These are phyloP conservation scores for Yamadazyma dendronema DNA, from an alignment of 1,139 yeast genomes.

Conservation along the genomic window DNA sequence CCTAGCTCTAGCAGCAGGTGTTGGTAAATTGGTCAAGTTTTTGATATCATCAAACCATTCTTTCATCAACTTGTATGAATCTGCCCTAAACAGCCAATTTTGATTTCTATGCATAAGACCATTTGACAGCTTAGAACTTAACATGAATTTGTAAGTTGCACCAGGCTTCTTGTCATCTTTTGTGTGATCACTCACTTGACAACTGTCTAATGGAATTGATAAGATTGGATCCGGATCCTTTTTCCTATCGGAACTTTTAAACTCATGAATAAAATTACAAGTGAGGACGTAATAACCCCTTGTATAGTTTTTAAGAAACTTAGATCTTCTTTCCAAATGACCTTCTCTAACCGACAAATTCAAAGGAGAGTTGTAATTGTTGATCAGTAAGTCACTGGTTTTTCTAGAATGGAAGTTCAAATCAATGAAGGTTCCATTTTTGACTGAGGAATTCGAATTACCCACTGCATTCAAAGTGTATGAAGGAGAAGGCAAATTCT, in stretches of 20 bases:
- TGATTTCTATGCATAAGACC: slow-evolving; percentile 74
- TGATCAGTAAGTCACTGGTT: slow-evolving; percentile 59
- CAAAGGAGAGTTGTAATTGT: slow-evolving; percentile 67
- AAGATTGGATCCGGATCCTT: slow-evolving; percentile 84
- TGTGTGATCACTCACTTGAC: slow-evolving; percentile 79
- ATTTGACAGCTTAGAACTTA: slow-evolving; percentile 67
- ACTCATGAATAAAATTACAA: slow-evolving; percentile 85
- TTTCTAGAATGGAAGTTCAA: slow-evolving; percentile 70
- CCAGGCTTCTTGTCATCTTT: slow-evolving; percentile 62
- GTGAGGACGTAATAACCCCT: slow-evolving; percentile 91
- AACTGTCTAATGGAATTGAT: slow-evolving; percentile 80
- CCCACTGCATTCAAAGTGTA: slow-evolving; percentile 32
- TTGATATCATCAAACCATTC: slow-evolving; percentile 82
- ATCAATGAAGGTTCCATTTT: slow-evolving; percentile 66
- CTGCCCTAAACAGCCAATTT: slow-evolving; percentile 90
- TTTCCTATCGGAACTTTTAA: slow-evolving; percentile 78
- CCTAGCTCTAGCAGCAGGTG: slow-evolving; percentile 50
- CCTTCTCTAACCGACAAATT: slow-evolving; percentile 77
- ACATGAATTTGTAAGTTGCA: slow-evolving; percentile 72
- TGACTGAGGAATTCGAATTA: slow-evolving; percentile 22
- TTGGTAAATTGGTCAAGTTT: slow-evolving; percentile 56
- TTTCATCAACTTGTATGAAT: slow-evolving; percentile 73
- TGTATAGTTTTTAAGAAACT: slow-evolving; percentile 84
- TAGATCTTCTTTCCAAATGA: slow-evolving; percentile 82
- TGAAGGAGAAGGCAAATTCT: slow-evolving; percentile 51